Evolutionary conservation across 768 basidiomycete species (phyloP), one percentile per base, ranked within the genome.

Genomic region (Auricularia sp.): DNA sequence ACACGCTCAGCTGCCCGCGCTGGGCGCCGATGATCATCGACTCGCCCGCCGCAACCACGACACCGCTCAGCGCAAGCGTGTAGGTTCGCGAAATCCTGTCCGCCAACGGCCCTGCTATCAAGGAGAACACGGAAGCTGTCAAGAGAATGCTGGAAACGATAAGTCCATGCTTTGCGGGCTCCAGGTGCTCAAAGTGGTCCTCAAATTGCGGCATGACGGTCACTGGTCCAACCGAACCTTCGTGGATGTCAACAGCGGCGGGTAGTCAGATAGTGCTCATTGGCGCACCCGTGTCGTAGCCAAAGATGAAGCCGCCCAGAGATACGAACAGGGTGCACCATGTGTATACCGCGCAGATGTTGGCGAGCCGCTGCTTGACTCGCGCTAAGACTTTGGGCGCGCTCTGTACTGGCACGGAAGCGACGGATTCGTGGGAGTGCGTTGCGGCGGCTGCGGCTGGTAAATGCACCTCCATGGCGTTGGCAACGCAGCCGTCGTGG

Each of bases 201-300:
- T 71, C 66, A 67, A 83, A 82, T 21, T 79, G 76, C 1, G 73
- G 65, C 83, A 82, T 83, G 42, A 78, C 75, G 2, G 76, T 81
- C 36, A 82, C 71, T 36, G 80, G 77, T 1, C 80, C 82, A 21
- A 80, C 78, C 8, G 71, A 70, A 34, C 68, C 70, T 67, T 33
- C 1, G 11, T 44, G 3, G 18, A 4, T 3, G 44, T 29, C 16
- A 64, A 42, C 16, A 18, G 5, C 21, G 16, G 18, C 21, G 11
- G 34, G n/a, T 35, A 21, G 6, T 12, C 29, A 60, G n/a, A 4
- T 42, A 7, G 4, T 4, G 23, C 36, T 39, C 36, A 35, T 36
- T 35, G 11, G 8, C 71, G 64, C 68, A 66, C 74, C 76, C 3
- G 75, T 76, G 65, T 76, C 75, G 62, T 71, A 72, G 6, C 76